Percentiles rank a stretch among this genome's conserved stretches.
These are phyloP conservation scores for Noccaea bulbosa DNA, from an alignment of 345 rosid genomes.

Conservation along the genomic window DNA sequence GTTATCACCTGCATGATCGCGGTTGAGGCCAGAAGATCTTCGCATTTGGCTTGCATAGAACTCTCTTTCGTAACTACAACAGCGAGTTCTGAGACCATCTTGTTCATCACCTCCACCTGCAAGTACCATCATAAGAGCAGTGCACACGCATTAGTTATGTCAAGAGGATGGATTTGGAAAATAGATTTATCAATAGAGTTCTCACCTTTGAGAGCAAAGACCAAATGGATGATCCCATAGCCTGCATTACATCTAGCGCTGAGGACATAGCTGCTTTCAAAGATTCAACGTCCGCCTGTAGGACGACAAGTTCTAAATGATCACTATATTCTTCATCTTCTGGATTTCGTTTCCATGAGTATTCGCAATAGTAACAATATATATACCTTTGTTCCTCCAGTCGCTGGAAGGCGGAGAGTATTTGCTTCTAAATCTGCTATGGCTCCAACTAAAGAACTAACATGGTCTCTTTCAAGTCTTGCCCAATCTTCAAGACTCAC, in stretches of 20 bases:
- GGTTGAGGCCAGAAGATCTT: constrained; percentile 69
- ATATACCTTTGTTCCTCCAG: constrained; percentile 82
- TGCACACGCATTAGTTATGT: background rate
- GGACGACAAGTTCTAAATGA: constrained; percentile 25
- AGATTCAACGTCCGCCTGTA: constrained; percentile 80
- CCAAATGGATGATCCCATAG: constrained; percentile 79
- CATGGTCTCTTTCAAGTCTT: constrained; percentile 76
- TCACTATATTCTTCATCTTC: constrained; percentile 20
- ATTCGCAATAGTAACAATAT: constrained; percentile 9
- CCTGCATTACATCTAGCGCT: constrained; percentile 90
- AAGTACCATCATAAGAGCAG: constrained; percentile 22
- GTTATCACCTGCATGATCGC: constrained; percentile 75
- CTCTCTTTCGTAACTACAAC: constrained; percentile 60
- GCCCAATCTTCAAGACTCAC: constrained; percentile 83
- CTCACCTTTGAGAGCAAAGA: constrained; percentile 76
- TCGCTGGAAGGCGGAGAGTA: constrained; percentile 89
- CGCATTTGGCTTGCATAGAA: constrained; percentile 71
- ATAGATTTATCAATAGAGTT: background rate
- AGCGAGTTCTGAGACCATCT: constrained; percentile 73
- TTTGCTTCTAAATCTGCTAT: constrained; percentile 88
- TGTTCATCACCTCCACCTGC: constrained; percentile 76
- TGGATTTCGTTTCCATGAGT: background rate
- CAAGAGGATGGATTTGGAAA: background rate
- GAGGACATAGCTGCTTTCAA: constrained; percentile 81
- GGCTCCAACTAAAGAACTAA: constrained; percentile 73